A percentile compares a stretch with the other conserved stretches of the same genome.
Conservation (phyloP, 352 stramenopile species). For the Saprolegnia parasitica region DNA sequence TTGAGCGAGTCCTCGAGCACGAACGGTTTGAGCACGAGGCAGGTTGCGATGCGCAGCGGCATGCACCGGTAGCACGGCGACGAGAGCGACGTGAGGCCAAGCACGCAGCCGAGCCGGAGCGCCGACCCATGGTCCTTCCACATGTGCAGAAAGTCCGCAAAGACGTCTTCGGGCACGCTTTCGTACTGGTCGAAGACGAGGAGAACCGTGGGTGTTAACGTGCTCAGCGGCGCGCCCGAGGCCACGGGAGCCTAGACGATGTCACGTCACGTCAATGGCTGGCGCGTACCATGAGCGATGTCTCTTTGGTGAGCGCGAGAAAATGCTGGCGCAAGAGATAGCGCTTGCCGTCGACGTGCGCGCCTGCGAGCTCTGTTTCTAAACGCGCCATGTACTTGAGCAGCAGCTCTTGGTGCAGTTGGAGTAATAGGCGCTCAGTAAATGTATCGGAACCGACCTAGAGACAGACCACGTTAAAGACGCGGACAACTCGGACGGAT, state of each 20-base stretch:
- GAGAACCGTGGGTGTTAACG: conserved; percentile 30
- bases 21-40: conserved; percentile 73
- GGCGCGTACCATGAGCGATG: neutral
- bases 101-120: conserved; percentile 49
- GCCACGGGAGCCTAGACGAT: neutral
- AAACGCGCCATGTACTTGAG: neutral
- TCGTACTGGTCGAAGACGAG: conserved; percentile 79
- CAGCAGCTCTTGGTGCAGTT: conserved; percentile 24
- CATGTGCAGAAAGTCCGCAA: conserved; percentile 68
- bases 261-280: no score
- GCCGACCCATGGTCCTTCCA: conserved; percentile 48
- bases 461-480: neutral
- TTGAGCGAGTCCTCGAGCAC: conserved; percentile 69
- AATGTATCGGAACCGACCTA: conserved; percentile 10
- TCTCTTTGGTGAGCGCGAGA: neutral
- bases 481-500: neutral
- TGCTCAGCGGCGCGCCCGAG: neutral
- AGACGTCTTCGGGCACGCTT: conserved; percentile 45
- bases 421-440: conserved; percentile 3
- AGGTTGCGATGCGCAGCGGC: conserved; percentile 44
- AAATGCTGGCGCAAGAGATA: neutral
- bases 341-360: neutral
- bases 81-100: conserved; percentile 61
- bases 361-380: conserved; percentile 6
- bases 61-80: conserved; percentile 64